Base-by-base conservation (phyloP, 2,329 filamentous ascomycete genomes). In the Aspergillus melleus region DNA sequence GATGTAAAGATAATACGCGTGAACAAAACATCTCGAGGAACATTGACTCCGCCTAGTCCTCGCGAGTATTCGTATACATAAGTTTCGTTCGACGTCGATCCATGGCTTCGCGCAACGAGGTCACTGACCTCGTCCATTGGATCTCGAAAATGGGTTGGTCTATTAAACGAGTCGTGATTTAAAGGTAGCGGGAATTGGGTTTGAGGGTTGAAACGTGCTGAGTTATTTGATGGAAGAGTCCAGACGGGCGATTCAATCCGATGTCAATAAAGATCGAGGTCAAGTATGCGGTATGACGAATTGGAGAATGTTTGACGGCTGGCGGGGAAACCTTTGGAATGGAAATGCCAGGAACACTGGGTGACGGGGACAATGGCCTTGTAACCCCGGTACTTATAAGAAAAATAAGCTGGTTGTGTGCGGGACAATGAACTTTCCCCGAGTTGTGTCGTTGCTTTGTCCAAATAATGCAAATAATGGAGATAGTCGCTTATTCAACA, bases 11-110 rank as follows among this genome's bases (percentile, higher is more conserved):
- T 73, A 51, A 77, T 70, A n/a, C 72, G 73, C 6, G 74, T 73
- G 52, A 79, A 68, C 10, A 79, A 67, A 52, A 71, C 67, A 70
- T 79, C 76, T 49, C 70, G 71, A 30, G 72, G 72, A 14, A 78
- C 70, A 54, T 78, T 68, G 49, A 79, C 76, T 24, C 77, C 77
- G 26, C 61, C 64, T 19, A 79, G 52, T 1, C 77, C 77, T 54
- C 76, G 65, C 2, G 77, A 78, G 58, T 75, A 78, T 58, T 76
- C 74, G 52, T 73, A 74, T 49, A 77, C 65, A 60, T 79, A 78
- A 20, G 75, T 78, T n/a, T 66, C 66, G 58, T 79, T 77, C 29
- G 65, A 57, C 36, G 36, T 42, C 36, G 36, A 42, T 62, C 68
- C 66, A 60, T 70, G 72, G 56, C 52, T 39, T 56, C 64, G 64